Evolutionary conservation across 192 early-diverging fungal genomes (phyloP).

Genomic region (Coemansia sp.): DNA sequence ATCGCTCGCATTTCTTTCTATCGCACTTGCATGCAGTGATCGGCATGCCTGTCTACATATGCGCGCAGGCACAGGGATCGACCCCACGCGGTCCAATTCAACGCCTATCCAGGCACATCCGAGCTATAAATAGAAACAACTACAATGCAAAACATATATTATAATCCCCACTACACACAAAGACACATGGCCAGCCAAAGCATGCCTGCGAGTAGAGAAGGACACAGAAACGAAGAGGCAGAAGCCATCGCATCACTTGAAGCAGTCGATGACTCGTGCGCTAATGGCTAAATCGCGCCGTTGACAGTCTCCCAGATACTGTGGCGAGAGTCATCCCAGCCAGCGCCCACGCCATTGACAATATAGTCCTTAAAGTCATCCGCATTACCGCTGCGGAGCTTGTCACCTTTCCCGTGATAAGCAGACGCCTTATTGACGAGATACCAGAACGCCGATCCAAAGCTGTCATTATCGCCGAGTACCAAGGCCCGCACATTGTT

Average conservation of each 20-base stretch:
- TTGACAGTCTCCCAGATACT: slow-evolving; percentile 34
- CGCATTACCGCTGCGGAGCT: slow-evolving; percentile 32
- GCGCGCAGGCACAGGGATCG: slow-evolving; percentile 2
- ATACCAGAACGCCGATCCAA: slow-evolving; percentile 52
- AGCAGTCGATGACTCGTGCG: neutral
- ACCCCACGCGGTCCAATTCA: slow-evolving; percentile 4
- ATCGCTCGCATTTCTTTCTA: neutral
- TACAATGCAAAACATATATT: neutral
- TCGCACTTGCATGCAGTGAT: neutral
- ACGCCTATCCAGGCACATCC: neutral
- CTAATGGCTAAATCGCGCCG: slow-evolving; percentile 6
- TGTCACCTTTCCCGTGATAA: slow-evolving; percentile 17
- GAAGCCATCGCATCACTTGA: neutral
- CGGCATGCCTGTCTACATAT: neutral
- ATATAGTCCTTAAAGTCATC: slow-evolving; percentile 48
- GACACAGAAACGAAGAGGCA: neutral
- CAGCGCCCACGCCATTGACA: slow-evolving; percentile 25
- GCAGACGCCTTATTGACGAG: slow-evolving; percentile 15
- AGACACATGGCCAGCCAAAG: neutral
- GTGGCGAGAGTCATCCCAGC: slow-evolving; percentile 30
- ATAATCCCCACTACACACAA: neutral
- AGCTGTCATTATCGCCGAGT: slow-evolving; percentile 45
- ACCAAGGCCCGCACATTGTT: slow-evolving; percentile 37
- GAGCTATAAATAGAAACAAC: neutral
- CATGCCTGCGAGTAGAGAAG: neutral